Conservation (phyloP, 148 eudicot genomes). For the Amaranthus palmeri region DNA sequence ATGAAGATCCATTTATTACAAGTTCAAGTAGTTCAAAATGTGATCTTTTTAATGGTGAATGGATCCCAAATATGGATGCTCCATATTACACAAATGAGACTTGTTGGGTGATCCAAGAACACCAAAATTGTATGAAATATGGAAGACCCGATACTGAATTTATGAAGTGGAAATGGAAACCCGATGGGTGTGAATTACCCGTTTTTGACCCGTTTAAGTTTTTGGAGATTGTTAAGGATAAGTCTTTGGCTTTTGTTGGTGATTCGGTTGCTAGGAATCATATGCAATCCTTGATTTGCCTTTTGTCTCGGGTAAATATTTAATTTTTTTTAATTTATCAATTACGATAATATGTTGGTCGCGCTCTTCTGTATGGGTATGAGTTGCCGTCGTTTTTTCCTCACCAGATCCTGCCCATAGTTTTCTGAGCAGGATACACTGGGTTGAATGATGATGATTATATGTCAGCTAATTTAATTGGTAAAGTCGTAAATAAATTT, state of each 20-base stretch:
- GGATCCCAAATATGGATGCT: constrained; percentile 48
- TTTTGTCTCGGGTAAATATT: constrained; percentile 46
- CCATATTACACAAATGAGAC: constrained; percentile 43
- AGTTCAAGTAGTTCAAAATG: constrained; percentile 17
- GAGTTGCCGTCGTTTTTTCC: too few species aligned
- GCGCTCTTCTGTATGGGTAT: too few species aligned
- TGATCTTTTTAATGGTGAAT: constrained; percentile 49
- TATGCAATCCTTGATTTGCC: constrained; percentile 56
- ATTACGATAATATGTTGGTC: neutral
- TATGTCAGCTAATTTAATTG: neutral
- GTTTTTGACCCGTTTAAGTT: constrained; percentile 36
- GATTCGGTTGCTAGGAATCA: constrained; percentile 60
- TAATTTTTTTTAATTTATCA: neutral
- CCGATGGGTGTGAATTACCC: constrained; percentile 43
- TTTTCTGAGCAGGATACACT: too few species aligned
- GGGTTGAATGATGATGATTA: too few species aligned
- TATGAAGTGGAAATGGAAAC: constrained; percentile 60
- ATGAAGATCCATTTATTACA: neutral
- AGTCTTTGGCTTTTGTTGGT: constrained; percentile 52
- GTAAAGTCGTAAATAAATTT: too few species aligned
- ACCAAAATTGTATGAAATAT: constrained; percentile 54
- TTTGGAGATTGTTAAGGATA: constrained; percentile 37
- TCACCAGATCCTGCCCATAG: too few species aligned
- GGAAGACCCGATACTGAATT: constrained; percentile 45
- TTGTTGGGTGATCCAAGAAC: constrained; percentile 48